Evolutionary conservation across 2,329 filamentous ascomycete species (phyloP).

Genomic region (Penicillium paneum): DNA sequence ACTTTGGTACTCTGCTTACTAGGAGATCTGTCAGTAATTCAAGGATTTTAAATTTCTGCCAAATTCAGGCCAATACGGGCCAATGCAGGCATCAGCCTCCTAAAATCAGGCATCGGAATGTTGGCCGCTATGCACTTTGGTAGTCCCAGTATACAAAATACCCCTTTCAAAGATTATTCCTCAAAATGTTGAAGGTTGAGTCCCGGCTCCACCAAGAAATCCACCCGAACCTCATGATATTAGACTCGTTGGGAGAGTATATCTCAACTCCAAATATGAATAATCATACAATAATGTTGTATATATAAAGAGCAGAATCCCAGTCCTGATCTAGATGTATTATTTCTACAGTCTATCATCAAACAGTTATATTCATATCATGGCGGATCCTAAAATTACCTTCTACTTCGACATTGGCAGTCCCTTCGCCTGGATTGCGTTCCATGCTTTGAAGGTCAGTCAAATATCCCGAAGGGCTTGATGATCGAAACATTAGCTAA

Average conservation of each 20-base stretch:
- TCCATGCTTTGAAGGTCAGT: slow-evolving; percentile 11
- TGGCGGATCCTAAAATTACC: slow-evolving; percentile 11
- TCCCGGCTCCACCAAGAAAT: background rate
- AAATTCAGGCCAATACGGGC: no score
- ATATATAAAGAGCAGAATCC: background rate
- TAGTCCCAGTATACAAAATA: background rate
- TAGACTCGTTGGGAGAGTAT: background rate
- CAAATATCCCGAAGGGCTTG: background rate
- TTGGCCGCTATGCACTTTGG: no score
- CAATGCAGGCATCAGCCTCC: no score
- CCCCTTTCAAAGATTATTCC: background rate
- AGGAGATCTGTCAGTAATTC: no score
- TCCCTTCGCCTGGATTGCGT: slow-evolving; percentile 17
- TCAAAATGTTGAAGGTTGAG: background rate
- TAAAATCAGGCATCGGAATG: no score
- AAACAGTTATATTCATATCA: background rate
- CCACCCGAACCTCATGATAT: background rate
- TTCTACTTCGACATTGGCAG: slow-evolving; percentile 17
- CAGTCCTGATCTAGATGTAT: background rate
- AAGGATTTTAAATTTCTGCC: no score
- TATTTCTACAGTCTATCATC: background rate
- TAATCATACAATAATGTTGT: background rate
- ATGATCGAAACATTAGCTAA: background rate
- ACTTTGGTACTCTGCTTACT: no score
- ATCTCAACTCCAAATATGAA: background rate